These are phyloP conservation scores for Euphrasia arctica DNA, from an alignment of 305 asterid species.

Conservation along the genomic window DNA sequence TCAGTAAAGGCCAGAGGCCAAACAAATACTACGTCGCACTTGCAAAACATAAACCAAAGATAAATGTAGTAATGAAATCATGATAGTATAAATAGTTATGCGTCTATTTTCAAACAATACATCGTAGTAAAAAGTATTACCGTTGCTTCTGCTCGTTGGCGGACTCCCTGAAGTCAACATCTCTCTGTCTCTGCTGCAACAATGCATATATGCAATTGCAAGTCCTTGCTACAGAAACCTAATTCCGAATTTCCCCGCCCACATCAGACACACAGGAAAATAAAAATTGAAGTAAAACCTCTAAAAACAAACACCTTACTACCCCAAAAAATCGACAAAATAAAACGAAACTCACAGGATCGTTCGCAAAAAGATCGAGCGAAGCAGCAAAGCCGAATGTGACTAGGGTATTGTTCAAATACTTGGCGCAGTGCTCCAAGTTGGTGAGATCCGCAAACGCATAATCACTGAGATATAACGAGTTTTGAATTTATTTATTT, in stretches of 20 bases:
- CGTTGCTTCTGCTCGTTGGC: conserved; percentile 94
- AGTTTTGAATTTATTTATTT: no score
- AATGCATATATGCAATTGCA: conserved; percentile 87
- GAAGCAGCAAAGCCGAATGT: conserved; percentile 94
- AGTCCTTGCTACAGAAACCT: conserved; percentile 93
- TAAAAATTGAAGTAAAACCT: not conserved
- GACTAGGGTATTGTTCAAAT: conserved; percentile 85
- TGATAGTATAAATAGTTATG: not conserved
- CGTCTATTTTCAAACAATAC: not conserved
- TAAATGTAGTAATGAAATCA: not conserved
- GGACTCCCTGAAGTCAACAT: conserved; percentile 87
- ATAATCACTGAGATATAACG: conserved; percentile 42
- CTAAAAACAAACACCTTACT: not conserved
- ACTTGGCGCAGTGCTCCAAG: conserved; percentile 95
- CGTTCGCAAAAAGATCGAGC: conserved; percentile 90
- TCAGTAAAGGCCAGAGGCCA: not conserved
- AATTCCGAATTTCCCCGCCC: conserved; percentile 2
- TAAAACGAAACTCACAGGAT: conserved; percentile 56
- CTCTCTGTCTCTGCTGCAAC: conserved; percentile 98
- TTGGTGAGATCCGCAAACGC: conserved; percentile 81
- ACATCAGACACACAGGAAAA: conserved; percentile 4
- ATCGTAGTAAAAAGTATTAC: conserved; percentile 34
- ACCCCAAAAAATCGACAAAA: not conserved
- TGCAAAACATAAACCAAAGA: not conserved
- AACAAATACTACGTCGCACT: not conserved